Conservation (phyloP, 2,329 filamentous ascomycete genomes). For the Fusarium pseudocircinatum region DNA sequence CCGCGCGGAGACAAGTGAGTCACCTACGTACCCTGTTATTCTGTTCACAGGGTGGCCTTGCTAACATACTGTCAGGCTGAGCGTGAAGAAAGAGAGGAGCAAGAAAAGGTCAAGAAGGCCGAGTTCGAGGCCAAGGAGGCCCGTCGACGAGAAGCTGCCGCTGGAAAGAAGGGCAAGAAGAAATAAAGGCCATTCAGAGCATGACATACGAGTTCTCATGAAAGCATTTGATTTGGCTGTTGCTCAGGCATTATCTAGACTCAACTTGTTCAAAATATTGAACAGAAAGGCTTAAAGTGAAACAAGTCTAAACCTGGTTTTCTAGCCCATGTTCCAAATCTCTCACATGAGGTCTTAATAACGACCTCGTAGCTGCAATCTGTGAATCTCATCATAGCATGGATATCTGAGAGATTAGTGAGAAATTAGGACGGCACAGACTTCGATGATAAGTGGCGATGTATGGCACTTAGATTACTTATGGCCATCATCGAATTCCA, state of each 20-base stretch:
- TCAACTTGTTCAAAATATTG: neutral
- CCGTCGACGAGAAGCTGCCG: constrained; percentile 62
- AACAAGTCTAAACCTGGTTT: neutral
- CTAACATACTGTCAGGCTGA: constrained; percentile 58
- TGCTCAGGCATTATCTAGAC: neutral
- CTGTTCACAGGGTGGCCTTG: neutral
- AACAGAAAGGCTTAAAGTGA: neutral
- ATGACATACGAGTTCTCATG: neutral
- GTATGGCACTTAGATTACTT: neutral
- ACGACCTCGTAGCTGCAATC: neutral
- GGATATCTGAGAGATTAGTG: neutral
- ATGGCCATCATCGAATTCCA: neutral
- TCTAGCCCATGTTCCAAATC: neutral
- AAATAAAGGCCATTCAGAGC: constrained; percentile 43
- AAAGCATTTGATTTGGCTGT: neutral
- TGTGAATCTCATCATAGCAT: no score
- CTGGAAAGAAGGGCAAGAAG: constrained; percentile 60
- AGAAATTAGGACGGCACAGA: neutral
- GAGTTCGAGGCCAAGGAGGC: constrained; percentile 66
- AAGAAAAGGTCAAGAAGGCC: constrained; percentile 57
- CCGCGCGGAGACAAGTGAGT: constrained; percentile 79
- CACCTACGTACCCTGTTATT: no score
- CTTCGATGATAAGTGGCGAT: neutral
- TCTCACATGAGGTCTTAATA: neutral
- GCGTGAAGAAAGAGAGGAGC: constrained; percentile 65